phyloP scores from a whole-genome alignment of 1,284 basidiomycete species.

The Pyrrhoderma noxium region DNA sequence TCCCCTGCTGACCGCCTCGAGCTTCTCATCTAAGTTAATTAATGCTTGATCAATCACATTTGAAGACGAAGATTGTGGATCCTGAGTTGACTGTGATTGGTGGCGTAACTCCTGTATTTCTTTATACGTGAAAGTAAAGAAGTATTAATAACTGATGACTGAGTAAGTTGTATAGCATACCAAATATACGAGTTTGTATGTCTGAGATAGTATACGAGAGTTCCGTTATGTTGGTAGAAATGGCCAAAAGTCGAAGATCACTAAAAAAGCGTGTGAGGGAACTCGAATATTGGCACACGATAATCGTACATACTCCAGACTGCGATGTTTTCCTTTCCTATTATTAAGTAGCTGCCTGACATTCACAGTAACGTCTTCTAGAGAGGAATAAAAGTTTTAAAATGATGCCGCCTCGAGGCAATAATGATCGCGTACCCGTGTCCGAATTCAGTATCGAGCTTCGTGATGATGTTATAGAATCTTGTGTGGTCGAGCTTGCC shows the following conservation, averaged over 20 bases:
- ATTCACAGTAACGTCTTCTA: slow-evolving; percentile 67
- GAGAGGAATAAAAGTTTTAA: neutral
- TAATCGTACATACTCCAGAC: slow-evolving; percentile 37
- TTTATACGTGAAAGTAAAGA: too few relatives aligned
- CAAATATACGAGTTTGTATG: slow-evolving; percentile 81
- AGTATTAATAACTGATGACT: slow-evolving; percentile 10
- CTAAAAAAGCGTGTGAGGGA: slow-evolving; percentile 30
- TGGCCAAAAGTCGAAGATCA: slow-evolving; percentile 63
- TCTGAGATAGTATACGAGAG: slow-evolving; percentile 76
- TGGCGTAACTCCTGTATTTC: slow-evolving; percentile 82
- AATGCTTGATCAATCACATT: slow-evolving; percentile 74
- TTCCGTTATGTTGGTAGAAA: slow-evolving; percentile 79
- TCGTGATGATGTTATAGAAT: slow-evolving; percentile 10
- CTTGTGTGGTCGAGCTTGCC: slow-evolving; percentile 2
- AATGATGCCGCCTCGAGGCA: neutral
- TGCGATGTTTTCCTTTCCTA: slow-evolving; percentile 44
- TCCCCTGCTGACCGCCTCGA: slow-evolving; percentile 66
- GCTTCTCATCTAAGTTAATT: slow-evolving; percentile 68
- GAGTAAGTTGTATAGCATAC: slow-evolving; percentile 31
- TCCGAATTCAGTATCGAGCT: slow-evolving; percentile 10
- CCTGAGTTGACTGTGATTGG: slow-evolving; percentile 61
- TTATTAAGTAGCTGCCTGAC: slow-evolving; percentile 38
- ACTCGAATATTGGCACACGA: neutral
- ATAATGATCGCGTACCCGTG: slow-evolving; percentile 8
- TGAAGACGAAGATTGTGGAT: slow-evolving; percentile 44